Conservation (phyloP, 345 rosid genomes). For the Eucalyptus urophylla region DNA sequence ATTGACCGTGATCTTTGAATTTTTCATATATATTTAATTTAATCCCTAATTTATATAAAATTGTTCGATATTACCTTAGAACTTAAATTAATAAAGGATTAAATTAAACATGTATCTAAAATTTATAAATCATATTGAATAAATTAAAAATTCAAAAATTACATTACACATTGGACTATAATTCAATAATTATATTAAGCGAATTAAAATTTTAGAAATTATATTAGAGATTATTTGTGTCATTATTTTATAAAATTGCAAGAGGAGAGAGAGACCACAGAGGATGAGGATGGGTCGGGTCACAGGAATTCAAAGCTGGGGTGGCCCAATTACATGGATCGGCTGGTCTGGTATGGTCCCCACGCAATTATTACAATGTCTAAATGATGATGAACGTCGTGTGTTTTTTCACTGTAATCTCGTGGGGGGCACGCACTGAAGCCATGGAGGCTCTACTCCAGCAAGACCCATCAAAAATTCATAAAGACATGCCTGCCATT, state of each 20-base stretch:
- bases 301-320: background rate
- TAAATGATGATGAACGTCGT: background rate
- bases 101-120: fast-evolving
- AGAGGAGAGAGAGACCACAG: background rate
- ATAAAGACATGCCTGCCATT: background rate
- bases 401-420: background rate
- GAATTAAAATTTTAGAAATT: too few relatives aligned
- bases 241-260: fast-evolving
- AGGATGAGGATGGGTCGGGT: background rate
- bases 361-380: background rate
- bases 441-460: background rate
- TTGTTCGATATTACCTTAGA: fast-evolving
- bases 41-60: too few relatives aligned
- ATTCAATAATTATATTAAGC: too few relatives aligned
- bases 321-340: background rate
- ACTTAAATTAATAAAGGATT: too few relatives aligned
- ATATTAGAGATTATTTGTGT: too few relatives aligned
- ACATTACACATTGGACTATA: fast-evolving
- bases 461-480: background rate
- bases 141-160: too few relatives aligned
- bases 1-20: fast-evolving
- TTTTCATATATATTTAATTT: fast-evolving
- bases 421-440: background rate
- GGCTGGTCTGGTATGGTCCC: background rate
- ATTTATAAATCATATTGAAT: too few relatives aligned